These are phyloP conservation scores for Lachnellula occidentalis DNA, from an alignment of 2,329 filamentous ascomycete genomes.

Conservation along the genomic window DNA sequence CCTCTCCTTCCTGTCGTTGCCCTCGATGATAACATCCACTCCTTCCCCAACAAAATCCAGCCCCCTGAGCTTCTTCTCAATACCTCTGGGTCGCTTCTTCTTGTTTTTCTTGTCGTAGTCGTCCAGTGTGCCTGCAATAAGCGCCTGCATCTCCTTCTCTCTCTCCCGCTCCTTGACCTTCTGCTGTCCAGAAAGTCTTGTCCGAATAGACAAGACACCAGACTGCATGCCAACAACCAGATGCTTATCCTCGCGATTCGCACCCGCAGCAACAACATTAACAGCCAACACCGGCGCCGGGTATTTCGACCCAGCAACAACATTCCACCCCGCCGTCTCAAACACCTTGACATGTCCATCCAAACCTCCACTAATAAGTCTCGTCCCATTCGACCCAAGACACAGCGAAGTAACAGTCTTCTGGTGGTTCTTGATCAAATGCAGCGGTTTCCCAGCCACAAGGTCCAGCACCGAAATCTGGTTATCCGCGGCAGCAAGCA, in stretches of 20 bases:
- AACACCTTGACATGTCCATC: constrained; percentile 98
- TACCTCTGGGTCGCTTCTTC: constrained; percentile 56
- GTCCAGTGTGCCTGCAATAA: constrained; percentile 72
- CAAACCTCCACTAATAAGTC: constrained; percentile 80
- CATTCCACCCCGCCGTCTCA: constrained; percentile 90
- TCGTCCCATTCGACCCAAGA: constrained; percentile 71
- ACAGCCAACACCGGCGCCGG: constrained; percentile 84
- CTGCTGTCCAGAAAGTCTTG: constrained; percentile 77
- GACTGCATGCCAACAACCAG: constrained; percentile 93
- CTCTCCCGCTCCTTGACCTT: constrained; percentile 70
- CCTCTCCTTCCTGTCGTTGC: constrained; percentile 57
- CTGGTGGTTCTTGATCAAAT: constrained; percentile 88
- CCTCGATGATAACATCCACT: constrained; percentile 82
- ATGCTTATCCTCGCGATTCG: constrained; percentile 76
- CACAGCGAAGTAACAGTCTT: constrained; percentile 92
- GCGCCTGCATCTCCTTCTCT: constrained; percentile 77
- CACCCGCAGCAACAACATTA: constrained; percentile 64
- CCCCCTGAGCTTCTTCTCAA: constrained; percentile 58
- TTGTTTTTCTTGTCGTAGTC: constrained; percentile 67
- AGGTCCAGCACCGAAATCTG: constrained; percentile 88
- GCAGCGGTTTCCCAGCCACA: constrained; percentile 80
- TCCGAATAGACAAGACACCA: constrained; percentile 84
- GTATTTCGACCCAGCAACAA: constrained; percentile 93
- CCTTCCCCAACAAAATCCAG: constrained; percentile 80
- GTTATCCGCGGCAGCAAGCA: constrained; percentile 80